Base-by-base conservation (phyloP, 2,329 filamentous ascomycete genomes). In the Neopestalotiopsis clavispora region DNA sequence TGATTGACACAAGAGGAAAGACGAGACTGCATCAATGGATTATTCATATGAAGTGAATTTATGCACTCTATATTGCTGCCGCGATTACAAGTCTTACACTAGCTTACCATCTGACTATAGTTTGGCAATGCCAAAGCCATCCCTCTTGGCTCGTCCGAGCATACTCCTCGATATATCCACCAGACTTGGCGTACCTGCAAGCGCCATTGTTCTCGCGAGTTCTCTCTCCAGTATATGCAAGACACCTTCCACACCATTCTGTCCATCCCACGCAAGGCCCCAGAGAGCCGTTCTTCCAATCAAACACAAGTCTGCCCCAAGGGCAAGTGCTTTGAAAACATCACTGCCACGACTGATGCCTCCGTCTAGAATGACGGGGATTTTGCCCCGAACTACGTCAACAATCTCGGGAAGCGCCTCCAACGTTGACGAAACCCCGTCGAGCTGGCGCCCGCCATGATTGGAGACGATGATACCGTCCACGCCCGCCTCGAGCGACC, bases 381-480 rank as follows among this genome's bases (percentile, higher is more conserved):
- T 81, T 69, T 77, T 80, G 0, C 82, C 82, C 17, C 85, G 80
- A 1, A 83, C 82, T 14, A 82, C 83, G 4, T 85, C 84, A 62
- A 84, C 82, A 70, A 86, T 83, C 69, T 85, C 81, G 9, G 83
- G 65, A 49, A 69, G 23, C 2, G 49, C 80, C 65, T 85, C 84
- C 9, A 85, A 75, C 1, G 83, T 84, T 1, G 84, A 82, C 0
- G 80, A 78, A 1, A 80, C 80, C 4, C 80, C 80, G 65, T 85
- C 83, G 4, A 86, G 76, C 71, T 86, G 84, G 5, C 83, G 74
- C 1, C 84, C 84, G 4, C 84, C 84, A 68, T 85, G 83, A 64
- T 85, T 85, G 2, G 81, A 81, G 28, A 84, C 78, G 5, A 84
- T 73, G 14, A 85, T 75, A 1, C 82, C 83, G 28, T 82, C 77